Percentiles rank a stretch among this genome's conserved stretches.
Conservation (phyloP, 306 rosid species). For the Ceratonia siliqua region DNA sequence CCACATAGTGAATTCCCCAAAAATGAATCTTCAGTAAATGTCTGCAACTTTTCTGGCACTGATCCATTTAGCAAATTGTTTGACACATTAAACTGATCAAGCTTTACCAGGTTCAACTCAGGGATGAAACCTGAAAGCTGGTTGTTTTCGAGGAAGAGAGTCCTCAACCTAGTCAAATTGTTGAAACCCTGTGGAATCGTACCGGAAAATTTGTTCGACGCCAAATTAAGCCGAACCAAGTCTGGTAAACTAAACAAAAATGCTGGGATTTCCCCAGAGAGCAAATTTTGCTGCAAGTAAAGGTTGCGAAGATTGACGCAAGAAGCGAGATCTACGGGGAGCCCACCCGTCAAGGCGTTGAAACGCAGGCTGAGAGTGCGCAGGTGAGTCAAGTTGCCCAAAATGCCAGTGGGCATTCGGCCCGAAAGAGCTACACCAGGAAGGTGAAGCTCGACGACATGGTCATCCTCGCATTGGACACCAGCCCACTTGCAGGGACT, state of each 20-base stretch:
- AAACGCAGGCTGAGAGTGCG: conserved; percentile 63
- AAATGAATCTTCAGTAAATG: conserved; percentile 44
- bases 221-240: conserved; percentile 57
- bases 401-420: conserved; percentile 49
- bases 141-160: conserved; percentile 55
- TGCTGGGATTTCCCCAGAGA: conserved; percentile 57
- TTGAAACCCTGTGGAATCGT: conserved; percentile 38
- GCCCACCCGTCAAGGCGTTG: conserved; percentile 51
- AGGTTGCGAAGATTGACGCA: conserved; percentile 53
- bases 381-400: conserved; percentile 43
- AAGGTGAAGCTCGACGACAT: conserved; percentile 48
- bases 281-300: conserved; percentile 53
- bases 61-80: conserved; percentile 57
- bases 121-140: conserved; percentile 47
- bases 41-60: conserved; percentile 50
- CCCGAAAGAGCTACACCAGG: conserved; percentile 66
- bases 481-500: conserved; percentile 59
- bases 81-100: conserved; percentile 61
- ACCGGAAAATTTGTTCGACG: conserved; percentile 56
- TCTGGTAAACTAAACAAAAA: conserved; percentile 34
- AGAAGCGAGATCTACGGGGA: conserved; percentile 53
- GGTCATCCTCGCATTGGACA: conserved; percentile 43
- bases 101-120: conserved; percentile 21
- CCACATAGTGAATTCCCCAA: conserved; percentile 62
- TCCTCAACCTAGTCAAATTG: conserved; percentile 49